A percentile compares a stretch with the other conserved stretches of the same genome.
These are phyloP conservation scores for Diaporthe vexans DNA, from an alignment of 2,329 filamentous ascomycete species.

Conservation along the genomic window DNA sequence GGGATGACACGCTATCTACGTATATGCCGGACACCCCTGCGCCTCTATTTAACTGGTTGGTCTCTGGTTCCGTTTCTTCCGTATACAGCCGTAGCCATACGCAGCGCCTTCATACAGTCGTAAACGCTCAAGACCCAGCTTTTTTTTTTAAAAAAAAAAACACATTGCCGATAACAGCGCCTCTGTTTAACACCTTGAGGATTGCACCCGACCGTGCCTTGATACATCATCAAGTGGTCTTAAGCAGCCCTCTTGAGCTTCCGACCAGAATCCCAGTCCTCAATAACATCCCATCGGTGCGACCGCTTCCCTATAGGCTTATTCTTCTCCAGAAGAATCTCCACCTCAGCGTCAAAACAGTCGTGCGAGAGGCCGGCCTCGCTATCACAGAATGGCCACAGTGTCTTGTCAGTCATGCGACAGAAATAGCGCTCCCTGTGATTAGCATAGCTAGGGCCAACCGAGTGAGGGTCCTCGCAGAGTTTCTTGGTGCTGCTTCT, in stretches of 20 bases:
- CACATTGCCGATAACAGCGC: too few species aligned
- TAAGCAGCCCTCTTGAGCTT: neutral
- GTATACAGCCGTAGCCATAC: too few species aligned
- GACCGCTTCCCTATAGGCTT: neutral
- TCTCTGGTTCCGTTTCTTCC: too few species aligned
- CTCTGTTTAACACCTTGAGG: too few species aligned
- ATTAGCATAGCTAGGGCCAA: conserved; percentile 22
- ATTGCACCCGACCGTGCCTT: too few species aligned
- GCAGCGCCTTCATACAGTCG: too few species aligned
- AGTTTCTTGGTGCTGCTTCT: neutral
- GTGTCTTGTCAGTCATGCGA: conserved; percentile 27
- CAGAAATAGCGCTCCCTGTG: conserved; percentile 17
- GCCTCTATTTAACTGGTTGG: too few species aligned
- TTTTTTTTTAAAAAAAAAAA: too few species aligned
- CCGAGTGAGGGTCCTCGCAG: conserved; percentile 10
- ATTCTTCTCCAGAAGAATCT: conserved; percentile 10
- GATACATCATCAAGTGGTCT: neutral
- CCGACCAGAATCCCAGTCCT: conserved; percentile 16
- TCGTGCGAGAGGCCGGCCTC: neutral
- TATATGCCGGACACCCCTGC: too few species aligned
- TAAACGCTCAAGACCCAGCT: too few species aligned
- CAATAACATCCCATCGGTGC: conserved; percentile 11
- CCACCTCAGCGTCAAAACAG: conserved; percentile 19
- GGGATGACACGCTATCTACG: too few species aligned
- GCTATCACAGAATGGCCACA: conserved; percentile 27